A percentile compares a stretch with the other conserved stretches of the same genome.
Conservation (phyloP, 192 early-diverging fungal genomes). For the Gorgonomyces haynaldii region DNA sequence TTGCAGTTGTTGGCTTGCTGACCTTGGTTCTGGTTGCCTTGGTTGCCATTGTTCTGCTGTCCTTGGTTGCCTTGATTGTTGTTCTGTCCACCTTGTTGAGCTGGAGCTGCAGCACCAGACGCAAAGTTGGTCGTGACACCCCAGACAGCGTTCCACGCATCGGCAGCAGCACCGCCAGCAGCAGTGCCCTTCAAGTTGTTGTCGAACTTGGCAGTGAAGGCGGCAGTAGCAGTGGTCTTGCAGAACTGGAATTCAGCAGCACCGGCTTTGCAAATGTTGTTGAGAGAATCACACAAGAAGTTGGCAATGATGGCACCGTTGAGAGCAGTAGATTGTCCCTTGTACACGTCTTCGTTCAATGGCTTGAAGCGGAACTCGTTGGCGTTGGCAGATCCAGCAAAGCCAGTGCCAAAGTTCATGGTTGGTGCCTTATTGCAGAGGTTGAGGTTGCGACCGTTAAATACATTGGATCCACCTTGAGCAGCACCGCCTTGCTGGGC, state of each 20-base stretch:
- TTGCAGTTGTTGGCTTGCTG: conserved; percentile 8
- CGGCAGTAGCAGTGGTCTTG: neutral
- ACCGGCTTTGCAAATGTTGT: conserved; percentile 15
- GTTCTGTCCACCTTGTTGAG: no score
- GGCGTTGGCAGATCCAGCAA: conserved; percentile 9
- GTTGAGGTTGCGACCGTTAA: conserved; percentile 1
- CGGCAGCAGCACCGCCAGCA: conserved; percentile 4
- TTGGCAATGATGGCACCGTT: conserved; percentile 19
- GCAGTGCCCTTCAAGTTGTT: neutral
- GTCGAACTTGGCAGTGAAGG: neutral
- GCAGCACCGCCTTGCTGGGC: no score
- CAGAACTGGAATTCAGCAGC: conserved; percentile 10
- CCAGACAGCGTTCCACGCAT: conserved; percentile 8
- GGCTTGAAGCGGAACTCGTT: conserved; percentile 20
- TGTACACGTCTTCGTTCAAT: conserved; percentile 13
- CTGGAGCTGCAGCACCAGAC: no score
- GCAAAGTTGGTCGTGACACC: no score
- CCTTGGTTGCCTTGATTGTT: no score
- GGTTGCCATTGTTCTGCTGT: no score
- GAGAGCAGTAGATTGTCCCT: conserved; percentile 17
- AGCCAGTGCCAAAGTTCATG: conserved; percentile 5
- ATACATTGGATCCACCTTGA: neutral
- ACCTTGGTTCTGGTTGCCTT: no score
- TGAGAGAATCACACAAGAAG: conserved; percentile 20
- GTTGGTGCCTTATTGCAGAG: conserved; percentile 1